Percentiles rank a stretch among this genome's conserved stretches.
These are phyloP conservation scores for Russula sp. DNA, from an alignment of 768 basidiomycete species.

Conservation along the genomic window DNA sequence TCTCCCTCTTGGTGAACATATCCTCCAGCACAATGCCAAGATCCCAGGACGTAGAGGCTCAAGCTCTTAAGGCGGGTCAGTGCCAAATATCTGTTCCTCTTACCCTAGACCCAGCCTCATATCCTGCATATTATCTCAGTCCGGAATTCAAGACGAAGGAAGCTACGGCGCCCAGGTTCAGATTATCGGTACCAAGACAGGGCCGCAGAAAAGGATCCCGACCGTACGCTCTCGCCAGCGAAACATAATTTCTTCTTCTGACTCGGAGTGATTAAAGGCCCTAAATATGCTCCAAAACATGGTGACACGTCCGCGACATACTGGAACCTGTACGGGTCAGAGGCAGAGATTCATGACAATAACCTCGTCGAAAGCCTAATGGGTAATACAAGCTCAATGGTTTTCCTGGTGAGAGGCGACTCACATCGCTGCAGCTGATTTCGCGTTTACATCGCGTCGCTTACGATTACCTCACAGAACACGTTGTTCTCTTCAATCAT, in stretches of 20 bases:
- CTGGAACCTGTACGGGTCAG: constrained; percentile 25
- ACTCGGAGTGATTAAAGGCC: not conserved
- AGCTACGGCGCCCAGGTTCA: too few relatives aligned
- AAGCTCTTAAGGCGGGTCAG: not conserved
- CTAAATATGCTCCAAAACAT: constrained; percentile 10
- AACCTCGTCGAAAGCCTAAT: constrained; percentile 22
- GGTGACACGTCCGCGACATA: constrained; percentile 23
- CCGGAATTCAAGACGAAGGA: too few relatives aligned
- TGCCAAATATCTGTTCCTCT: too few relatives aligned
- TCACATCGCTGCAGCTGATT: not conserved
- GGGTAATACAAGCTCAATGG: constrained; percentile 27
- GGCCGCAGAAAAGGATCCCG: not conserved
- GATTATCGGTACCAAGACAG: too few relatives aligned
- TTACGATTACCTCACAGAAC: constrained; percentile 4
- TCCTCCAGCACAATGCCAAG: not conserved
- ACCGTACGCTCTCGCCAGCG: not conserved
- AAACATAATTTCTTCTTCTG: not conserved
- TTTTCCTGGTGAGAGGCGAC: constrained; percentile 24
- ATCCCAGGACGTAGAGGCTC: not conserved
- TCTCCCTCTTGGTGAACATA: not conserved
- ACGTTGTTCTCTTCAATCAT: constrained; percentile 30
- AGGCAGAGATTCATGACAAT: constrained; percentile 23
- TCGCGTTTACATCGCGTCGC: not conserved
- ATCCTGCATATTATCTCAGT: too few relatives aligned
- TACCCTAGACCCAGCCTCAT: too few relatives aligned